Conservation (phyloP, 1,284 basidiomycete species). For the Ganoderma resinaceum region DNA sequence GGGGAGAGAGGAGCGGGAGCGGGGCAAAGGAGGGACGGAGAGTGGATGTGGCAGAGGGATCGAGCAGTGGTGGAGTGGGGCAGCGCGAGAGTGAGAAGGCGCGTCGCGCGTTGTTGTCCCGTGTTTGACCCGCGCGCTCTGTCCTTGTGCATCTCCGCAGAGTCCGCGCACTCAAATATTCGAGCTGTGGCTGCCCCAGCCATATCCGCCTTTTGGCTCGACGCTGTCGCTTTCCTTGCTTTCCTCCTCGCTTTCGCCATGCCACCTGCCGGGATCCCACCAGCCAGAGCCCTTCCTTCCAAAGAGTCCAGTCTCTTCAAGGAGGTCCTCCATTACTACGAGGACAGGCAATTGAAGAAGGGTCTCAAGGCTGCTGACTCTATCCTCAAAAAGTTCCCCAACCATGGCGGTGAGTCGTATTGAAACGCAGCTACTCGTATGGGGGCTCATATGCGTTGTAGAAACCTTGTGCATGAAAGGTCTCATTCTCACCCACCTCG, state of each 20-base stretch:
- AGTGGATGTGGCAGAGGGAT: constrained; percentile 1
- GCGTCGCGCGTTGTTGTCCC: constrained; percentile 36
- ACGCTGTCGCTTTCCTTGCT: constrained; percentile 14
- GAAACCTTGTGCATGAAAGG: constrained; percentile 97
- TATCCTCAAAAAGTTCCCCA: constrained; percentile 95
- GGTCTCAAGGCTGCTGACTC: constrained; percentile 92
- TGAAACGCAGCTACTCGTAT: not conserved
- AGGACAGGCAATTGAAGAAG: constrained; percentile 90
- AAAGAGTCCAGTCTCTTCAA: constrained; percentile 92
- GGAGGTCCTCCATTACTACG: constrained; percentile 90
- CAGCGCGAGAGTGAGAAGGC: constrained; percentile 18
- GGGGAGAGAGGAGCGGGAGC: constrained; percentile 5
- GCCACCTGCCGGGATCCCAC: constrained; percentile 42
- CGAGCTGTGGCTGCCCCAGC: constrained; percentile 17
- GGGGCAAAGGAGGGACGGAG: not conserved
- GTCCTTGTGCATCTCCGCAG: not conserved
- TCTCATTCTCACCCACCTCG: constrained; percentile 85
- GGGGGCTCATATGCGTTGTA: constrained; percentile 39
- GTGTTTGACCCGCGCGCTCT: constrained; percentile 30
- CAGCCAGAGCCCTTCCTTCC: constrained; percentile 68
- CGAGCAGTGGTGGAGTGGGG: constrained; percentile 9
- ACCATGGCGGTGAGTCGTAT: constrained; percentile 83
- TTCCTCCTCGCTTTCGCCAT: constrained; percentile 30
- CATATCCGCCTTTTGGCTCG: constrained; percentile 13
- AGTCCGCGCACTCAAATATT: not conserved